Evolutionary conservation across 352 stramenopile genomes (phyloP).

Genomic region (Albugo laibachii): DNA sequence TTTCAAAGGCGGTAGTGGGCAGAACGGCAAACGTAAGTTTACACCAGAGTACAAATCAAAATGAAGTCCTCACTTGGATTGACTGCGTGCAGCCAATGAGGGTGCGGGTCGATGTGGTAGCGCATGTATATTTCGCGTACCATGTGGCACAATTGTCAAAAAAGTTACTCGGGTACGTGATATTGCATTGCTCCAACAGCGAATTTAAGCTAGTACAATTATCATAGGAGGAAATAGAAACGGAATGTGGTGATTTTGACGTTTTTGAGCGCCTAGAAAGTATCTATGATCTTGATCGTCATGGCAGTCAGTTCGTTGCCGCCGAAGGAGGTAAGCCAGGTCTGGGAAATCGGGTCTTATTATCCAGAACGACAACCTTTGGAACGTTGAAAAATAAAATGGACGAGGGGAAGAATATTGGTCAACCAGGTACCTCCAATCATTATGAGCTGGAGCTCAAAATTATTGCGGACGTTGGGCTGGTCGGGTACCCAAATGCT

Average conservation of each 20-base stretch:
- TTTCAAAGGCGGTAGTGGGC: slow-evolving; percentile 51
- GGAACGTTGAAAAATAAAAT: slow-evolving; percentile 69
- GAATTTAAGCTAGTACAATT: not conserved
- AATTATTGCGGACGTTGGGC: slow-evolving; percentile 93
- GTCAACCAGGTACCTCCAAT: slow-evolving; percentile 82
- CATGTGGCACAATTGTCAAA: slow-evolving; percentile 75
- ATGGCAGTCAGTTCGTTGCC: slow-evolving; percentile 45
- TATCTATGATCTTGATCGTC: slow-evolving; percentile 55
- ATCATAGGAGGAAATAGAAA: slow-evolving; percentile 38
- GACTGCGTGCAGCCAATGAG: slow-evolving; percentile 36
- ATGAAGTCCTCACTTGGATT: not conserved
- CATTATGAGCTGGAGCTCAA: slow-evolving; percentile 97
- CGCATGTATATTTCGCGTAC: slow-evolving; percentile 61
- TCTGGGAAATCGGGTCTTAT: slow-evolving; percentile 69
- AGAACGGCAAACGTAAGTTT: slow-evolving; percentile 67
- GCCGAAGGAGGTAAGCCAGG: slow-evolving; percentile 66
- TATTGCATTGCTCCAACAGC: not conserved
- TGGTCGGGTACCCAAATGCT: slow-evolving; percentile 98
- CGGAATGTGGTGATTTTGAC: slow-evolving; percentile 57
- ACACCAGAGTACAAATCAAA: not conserved
- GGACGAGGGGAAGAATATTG: slow-evolving; percentile 54
- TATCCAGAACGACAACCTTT: slow-evolving; percentile 64
- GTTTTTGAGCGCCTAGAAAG: slow-evolving; percentile 62
- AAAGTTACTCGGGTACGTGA: slow-evolving; percentile 46
- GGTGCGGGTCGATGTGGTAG: slow-evolving; percentile 55